Conservation (phyloP, 345 rosid genomes). For the Pistacia integerrima region DNA sequence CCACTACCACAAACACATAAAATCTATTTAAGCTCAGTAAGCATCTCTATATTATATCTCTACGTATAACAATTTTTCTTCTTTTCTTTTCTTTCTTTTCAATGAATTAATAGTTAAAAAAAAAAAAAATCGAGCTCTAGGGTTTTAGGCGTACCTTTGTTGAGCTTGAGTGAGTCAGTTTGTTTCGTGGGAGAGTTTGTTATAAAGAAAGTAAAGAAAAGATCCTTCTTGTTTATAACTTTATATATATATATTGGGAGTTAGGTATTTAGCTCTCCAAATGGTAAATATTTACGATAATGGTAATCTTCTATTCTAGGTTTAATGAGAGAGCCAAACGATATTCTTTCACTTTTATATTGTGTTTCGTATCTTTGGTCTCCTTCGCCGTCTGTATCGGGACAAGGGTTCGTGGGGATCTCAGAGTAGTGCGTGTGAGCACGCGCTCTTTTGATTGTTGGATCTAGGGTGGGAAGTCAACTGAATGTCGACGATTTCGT, state of each 20-base stretch:
- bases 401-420: neutral
- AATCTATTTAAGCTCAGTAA: conserved; percentile 29
- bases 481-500: neutral
- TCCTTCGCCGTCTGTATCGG: neutral
- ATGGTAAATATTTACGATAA: conserved; percentile 20
- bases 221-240: too few relatives aligned
- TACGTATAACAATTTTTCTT: neutral
- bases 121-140: conserved; percentile 32
- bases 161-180: conserved; percentile 18
- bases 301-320: neutral
- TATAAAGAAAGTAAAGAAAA: neutral
- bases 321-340: neutral
- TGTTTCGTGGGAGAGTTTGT: conserved; percentile 35
- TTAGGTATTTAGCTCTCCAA: conserved; percentile 10
- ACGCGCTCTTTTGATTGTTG: neutral
- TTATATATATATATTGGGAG: neutral
- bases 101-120: too few relatives aligned
- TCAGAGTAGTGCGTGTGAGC: neutral
- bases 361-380: neutral
- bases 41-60: neutral
- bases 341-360: neutral
- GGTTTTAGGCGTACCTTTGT: conserved; percentile 58
- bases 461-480: neutral
- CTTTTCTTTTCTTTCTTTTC: neutral
- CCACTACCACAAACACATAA: conserved; percentile 25